Conservation (phyloP, 2,329 filamentous ascomycete genomes). For the Rhexocercosporidium sp. region DNA sequence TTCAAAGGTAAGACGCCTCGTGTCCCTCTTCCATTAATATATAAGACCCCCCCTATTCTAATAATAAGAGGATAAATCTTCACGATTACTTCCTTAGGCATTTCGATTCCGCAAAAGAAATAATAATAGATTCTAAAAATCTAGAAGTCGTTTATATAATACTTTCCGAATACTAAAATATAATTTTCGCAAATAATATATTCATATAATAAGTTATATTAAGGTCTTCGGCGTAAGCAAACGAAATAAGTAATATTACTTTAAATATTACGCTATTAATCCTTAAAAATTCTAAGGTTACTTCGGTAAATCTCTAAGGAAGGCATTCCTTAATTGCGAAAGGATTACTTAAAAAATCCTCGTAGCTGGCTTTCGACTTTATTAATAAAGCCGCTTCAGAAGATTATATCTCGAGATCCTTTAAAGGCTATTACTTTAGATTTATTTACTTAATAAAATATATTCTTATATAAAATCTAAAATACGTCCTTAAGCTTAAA, state of each 20-base stretch:
- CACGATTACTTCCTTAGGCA: slow-evolving; percentile 1
- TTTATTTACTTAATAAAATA: slow-evolving; percentile 9
- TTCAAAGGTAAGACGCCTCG: slow-evolving; percentile 33
- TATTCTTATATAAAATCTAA: slow-evolving; percentile 18
- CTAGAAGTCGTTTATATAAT: neutral
- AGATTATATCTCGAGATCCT: slow-evolving; percentile 6
- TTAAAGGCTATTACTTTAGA: slow-evolving; percentile 12
- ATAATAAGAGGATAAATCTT: slow-evolving; percentile 38
- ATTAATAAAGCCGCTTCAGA: neutral
- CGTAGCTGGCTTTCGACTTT: neutral
- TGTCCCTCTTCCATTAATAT: slow-evolving; percentile 44
- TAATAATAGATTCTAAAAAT: slow-evolving; percentile 14
- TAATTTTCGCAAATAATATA: slow-evolving; percentile 18
- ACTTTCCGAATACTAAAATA: slow-evolving; percentile 12
- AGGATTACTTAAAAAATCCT: slow-evolving; percentile 5
- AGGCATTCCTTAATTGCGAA: neutral
- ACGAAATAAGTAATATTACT: slow-evolving; percentile 1
- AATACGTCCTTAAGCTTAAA: slow-evolving; percentile 20
- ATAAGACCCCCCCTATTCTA: slow-evolving; percentile 42
- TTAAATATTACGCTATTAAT: neutral
- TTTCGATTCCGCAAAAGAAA: slow-evolving; percentile 13
- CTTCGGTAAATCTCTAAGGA: slow-evolving; percentile 3
- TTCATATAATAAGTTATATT: slow-evolving; percentile 13
- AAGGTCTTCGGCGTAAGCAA: slow-evolving; percentile 10
- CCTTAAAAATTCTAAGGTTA: neutral